Base-by-base conservation (phyloP, 2,329 filamentous ascomycete species). In the Tolypocladium pustulatum region DNA sequence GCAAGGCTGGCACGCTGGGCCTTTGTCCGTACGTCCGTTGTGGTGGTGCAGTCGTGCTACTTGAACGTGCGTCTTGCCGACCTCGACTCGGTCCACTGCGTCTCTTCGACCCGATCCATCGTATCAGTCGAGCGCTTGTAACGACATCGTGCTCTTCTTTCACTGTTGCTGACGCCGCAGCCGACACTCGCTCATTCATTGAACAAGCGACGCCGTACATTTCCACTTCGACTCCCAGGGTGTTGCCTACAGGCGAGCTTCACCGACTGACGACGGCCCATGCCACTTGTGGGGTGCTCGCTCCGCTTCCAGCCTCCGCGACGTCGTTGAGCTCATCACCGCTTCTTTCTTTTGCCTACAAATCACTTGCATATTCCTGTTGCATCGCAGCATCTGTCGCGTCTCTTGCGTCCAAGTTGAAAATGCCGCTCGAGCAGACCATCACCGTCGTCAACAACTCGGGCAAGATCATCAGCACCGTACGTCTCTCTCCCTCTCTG, bases 391-490 rank as follows among this genome's bases (percentile, higher is more conserved):
- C 13, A 5, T 8, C 46, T 20, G 46, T 30, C 46, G 46, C 7
- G 17, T 2, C 4, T 34, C 30, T 8, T 32, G 5, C 49, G 27
- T 32, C 6, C 25, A 30, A 17, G 22, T 25, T 27, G n/a, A 32
- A 25, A 34, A 77, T 79, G 75, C 69, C 75, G 53, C 72, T 79
- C 62, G 73, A 78, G 57, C 87, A 96, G 74, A 93, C 90, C 55
- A 86, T 96, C 65, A 92, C 90, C 64, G 89, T 96, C 68, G 88
- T 96, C 74, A 94, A 96, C 77, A 91, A 81, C 68, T 94, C 90
- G 59, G 91, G 91, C 67, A 95, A 96, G 76, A 86, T 96, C 56
- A 90, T 96, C 66, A 92, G 87, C 79, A 94, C 88, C 60, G 90
- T 92, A 80, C 72, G 87, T 79, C 40, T 40, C 8, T 25, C 20